Conservation (phyloP, 176 grass and related monocot genomes). For the Cymbopogon citratus region DNA sequence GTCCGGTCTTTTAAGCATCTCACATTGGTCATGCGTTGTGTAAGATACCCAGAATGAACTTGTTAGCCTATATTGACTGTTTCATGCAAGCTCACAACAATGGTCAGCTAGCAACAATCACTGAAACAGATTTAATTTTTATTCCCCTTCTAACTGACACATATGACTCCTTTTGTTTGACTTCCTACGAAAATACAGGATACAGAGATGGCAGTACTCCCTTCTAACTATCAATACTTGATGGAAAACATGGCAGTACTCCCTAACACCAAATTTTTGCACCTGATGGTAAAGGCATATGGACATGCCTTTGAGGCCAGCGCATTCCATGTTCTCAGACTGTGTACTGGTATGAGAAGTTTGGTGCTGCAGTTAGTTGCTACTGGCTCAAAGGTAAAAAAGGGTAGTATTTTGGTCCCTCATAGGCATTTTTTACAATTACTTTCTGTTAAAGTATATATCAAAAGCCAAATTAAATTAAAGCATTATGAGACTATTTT, state of each 20-base stretch:
- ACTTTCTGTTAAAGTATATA: background rate
- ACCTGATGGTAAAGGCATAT: background rate
- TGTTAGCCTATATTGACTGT: background rate
- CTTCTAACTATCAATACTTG: background rate
- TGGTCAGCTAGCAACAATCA: background rate
- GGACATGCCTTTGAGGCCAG: slow-evolving; percentile 3
- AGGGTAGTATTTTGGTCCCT: background rate
- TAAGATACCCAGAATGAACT: background rate
- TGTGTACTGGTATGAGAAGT: background rate
- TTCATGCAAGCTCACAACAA: background rate
- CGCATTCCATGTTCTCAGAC: background rate
- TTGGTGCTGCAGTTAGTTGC: background rate
- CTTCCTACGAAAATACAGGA: background rate
- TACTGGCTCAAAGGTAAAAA: background rate
- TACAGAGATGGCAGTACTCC: background rate
- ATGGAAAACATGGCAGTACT: background rate
- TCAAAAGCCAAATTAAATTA: background rate
- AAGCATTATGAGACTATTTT: background rate
- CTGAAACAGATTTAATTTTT: background rate
- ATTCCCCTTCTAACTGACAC: background rate
- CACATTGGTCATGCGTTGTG: background rate
- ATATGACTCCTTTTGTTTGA: background rate
- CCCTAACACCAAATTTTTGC: background rate
- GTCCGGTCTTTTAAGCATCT: background rate
- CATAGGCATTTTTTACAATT: background rate